phyloP scores from a whole-genome alignment of 2,329 filamentous ascomycete species.

The Colletotrichum tabaci region DNA sequence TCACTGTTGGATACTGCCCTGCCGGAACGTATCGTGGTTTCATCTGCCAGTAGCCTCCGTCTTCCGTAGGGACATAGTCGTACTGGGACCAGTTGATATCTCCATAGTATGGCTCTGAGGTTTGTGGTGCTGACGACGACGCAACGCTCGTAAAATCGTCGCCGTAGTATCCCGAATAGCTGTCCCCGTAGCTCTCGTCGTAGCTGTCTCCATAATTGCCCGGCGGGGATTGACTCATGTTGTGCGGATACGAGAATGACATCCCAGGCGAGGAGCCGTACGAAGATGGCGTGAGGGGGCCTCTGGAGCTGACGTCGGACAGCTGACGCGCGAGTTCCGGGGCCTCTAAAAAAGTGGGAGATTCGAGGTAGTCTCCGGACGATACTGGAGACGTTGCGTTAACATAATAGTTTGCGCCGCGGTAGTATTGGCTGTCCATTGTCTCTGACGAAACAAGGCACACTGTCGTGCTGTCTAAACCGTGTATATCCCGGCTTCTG shows the following conservation, averaged over 20 bases:
- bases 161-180: constrained; percentile 26
- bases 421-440: constrained; percentile 38
- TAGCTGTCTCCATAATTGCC: constrained; percentile 25
- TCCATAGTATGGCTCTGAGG: constrained; percentile 28
- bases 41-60: constrained; percentile 43
- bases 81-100: constrained; percentile 41
- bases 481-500: constrained; percentile 36
- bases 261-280: constrained; percentile 41
- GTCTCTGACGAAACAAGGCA: constrained; percentile 9
- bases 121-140: constrained; percentile 37
- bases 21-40: constrained; percentile 39
- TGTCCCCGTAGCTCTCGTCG: constrained; percentile 19
- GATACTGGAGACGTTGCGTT: constrained; percentile 40
- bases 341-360: constrained; percentile 35
- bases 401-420: constrained; percentile 35
- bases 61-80: constrained; percentile 39
- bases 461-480: constrained; percentile 37
- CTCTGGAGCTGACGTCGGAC: constrained; percentile 39
- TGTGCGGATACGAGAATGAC: constrained; percentile 36
- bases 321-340: constrained; percentile 36
- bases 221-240: constrained; percentile 36
- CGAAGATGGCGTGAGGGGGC: constrained; percentile 38
- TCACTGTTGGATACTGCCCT: constrained; percentile 34
- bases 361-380: constrained; percentile 36
- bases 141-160: constrained; percentile 31